These are phyloP conservation scores for Stephania japonica DNA, from an alignment of 164 flowering plant genomes.

Conservation along the genomic window DNA sequence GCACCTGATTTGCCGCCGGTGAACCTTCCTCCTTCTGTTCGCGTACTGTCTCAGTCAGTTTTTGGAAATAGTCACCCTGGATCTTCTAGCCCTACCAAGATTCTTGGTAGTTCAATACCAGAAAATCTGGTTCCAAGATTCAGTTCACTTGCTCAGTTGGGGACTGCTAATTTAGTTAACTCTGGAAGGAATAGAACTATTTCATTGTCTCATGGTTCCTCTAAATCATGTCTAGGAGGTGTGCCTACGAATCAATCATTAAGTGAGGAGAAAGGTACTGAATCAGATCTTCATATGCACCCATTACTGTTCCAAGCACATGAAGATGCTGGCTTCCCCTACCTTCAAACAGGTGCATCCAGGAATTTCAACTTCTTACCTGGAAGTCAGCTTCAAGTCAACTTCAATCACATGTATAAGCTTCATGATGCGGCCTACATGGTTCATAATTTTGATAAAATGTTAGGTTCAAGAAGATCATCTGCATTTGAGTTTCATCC, in stretches of 20 bases:
- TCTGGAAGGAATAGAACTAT: conserved; percentile 15
- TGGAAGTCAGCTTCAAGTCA: conserved; percentile 47
- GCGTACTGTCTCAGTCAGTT: conserved; percentile 71
- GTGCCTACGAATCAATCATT: conserved; percentile 20
- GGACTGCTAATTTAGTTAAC: conserved; percentile 12
- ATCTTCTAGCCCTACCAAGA: conserved; percentile 17
- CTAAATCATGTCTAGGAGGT: conserved; percentile 18
- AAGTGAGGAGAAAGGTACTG: conserved; percentile 34
- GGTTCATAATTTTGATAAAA: conserved; percentile 21
- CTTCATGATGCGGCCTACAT: conserved; percentile 29
- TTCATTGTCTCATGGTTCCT: conserved; percentile 4
- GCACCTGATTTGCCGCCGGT: conserved; percentile 93
- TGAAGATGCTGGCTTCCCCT: conserved; percentile 44
- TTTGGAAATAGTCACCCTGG: conserved; percentile 37
- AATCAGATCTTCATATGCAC: conserved; percentile 77
- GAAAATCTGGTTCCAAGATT: conserved; percentile 22
- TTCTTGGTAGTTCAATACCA: conserved; percentile 19
- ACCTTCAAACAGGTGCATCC: conserved; percentile 40
- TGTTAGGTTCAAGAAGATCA: conserved; percentile 29
- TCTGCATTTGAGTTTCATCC: conserved; percentile 77
- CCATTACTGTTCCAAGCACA: conserved; percentile 74
- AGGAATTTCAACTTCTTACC: conserved; percentile 56
- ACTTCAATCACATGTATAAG: conserved; percentile 40
- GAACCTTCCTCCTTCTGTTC: conserved; percentile 89
- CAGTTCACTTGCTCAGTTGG: conserved; percentile 20